Evolutionary conservation across 805 yeast genomes (phyloP).

Genomic region (Barnettozyma botsteinii): DNA sequence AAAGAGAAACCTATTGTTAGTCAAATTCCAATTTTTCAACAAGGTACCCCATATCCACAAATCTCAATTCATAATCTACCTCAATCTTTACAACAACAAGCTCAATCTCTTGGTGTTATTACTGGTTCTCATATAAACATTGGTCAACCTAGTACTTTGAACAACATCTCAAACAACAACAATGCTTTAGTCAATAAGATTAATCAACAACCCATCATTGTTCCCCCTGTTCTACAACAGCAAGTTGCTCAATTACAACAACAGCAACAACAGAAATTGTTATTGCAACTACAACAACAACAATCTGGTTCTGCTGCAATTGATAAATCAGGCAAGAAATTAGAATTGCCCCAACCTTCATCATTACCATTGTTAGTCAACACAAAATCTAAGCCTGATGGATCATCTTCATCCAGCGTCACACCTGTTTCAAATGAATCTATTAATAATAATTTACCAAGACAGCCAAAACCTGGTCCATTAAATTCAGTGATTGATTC

Average conservation of each 20-base stretch:
- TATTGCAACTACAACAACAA: constrained; percentile 13
- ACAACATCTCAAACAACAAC: neutral
- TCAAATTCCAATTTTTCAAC: constrained; percentile 22
- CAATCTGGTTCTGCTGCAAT: neutral
- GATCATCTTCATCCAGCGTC: too few species aligned
- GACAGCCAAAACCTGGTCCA: constrained; percentile 21
- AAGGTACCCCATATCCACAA: constrained; percentile 18
- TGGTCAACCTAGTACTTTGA: neutral
- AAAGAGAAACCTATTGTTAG: constrained; percentile 19
- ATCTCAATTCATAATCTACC: constrained; percentile 7
- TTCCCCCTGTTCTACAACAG: constrained; percentile 13
- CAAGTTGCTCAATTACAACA: constrained; percentile 24
- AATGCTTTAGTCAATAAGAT: neutral
- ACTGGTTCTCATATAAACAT: constrained; percentile 4
- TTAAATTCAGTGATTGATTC: constrained; percentile 19
- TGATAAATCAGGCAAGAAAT: too few species aligned
- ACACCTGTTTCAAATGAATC: too few species aligned
- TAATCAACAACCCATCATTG: constrained; percentile 8
- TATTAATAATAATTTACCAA: constrained; percentile 1
- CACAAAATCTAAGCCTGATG: neutral
- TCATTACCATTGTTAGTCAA: neutral
- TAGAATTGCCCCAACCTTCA: neutral
- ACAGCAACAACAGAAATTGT: constrained; percentile 20
- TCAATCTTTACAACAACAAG: constrained; percentile 19
- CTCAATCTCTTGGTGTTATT: constrained; percentile 4